Evolutionary conservation across 176 grass and related monocot genomes (phyloP).

Genomic region (Aegilops sharonensis): DNA sequence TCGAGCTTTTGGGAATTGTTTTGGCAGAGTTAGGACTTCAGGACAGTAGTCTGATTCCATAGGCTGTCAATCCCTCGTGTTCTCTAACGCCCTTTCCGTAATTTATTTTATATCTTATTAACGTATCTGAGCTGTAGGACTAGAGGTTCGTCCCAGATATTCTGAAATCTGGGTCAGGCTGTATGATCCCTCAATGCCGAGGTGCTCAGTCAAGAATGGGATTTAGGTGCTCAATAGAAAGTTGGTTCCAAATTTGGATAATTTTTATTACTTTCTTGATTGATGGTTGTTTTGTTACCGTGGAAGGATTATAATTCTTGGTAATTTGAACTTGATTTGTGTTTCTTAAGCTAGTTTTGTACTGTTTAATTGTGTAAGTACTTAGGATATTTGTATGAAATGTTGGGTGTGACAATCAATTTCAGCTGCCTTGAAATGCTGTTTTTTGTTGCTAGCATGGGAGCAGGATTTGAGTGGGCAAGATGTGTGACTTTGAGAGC

Average conservation of each 20-base stretch:
- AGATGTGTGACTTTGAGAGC: not conserved
- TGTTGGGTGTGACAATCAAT: not conserved
- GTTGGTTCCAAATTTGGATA: not conserved
- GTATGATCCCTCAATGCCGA: not conserved
- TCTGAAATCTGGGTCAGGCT: not conserved
- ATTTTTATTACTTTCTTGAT: not conserved
- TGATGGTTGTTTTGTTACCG: not conserved
- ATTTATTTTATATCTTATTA: not conserved
- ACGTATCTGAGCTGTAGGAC: not conserved
- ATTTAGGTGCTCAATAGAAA: not conserved
- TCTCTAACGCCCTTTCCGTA: not conserved
- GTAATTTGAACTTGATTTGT: not conserved
- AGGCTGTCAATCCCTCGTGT: not conserved
- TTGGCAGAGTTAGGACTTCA: not conserved
- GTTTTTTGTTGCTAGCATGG: not conserved
- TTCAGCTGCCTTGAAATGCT: conserved; percentile 18
- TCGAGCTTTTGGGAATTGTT: not conserved
- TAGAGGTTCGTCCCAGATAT: not conserved
- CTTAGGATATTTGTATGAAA: not conserved
- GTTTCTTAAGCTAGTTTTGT: not conserved
- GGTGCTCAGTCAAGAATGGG: not conserved
- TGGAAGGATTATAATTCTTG: not conserved
- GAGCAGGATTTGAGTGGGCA: not conserved
- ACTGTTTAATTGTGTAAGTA: not conserved
- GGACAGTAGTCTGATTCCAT: not conserved